These are phyloP conservation scores for Pseudofabraea citricarpa DNA, from an alignment of 2,329 filamentous ascomycete genomes.

Conservation along the genomic window DNA sequence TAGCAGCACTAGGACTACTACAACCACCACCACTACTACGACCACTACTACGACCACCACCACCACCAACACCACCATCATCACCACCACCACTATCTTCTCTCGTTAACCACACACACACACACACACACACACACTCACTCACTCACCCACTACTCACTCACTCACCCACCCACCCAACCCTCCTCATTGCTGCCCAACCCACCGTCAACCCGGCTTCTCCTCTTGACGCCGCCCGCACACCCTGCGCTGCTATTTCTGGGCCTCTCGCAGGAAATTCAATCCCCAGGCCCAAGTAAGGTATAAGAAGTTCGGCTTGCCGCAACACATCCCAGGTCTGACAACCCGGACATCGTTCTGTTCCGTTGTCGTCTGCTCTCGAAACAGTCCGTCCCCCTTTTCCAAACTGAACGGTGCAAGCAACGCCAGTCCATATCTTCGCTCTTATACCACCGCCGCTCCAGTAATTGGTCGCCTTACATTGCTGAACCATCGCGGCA, in stretches of 20 bases:
- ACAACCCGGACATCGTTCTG: constrained; percentile 6
- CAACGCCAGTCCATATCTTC: constrained; percentile 12
- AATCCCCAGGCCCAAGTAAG: too few species aligned
- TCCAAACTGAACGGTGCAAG: constrained; percentile 11
- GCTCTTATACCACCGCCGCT: constrained; percentile 9
- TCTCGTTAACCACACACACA: neutral
- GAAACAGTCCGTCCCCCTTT: constrained; percentile 14
- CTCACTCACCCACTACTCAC: neutral
- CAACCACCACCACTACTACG: too few species aligned
- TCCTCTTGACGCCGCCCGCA: neutral
- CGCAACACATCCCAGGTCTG: constrained; percentile 16
- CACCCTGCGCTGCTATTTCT: too few species aligned
- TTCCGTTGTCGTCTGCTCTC: constrained; percentile 13
- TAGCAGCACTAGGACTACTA: too few species aligned
- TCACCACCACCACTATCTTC: too few species aligned
- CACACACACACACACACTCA: too few species aligned
- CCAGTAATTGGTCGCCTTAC: constrained; percentile 19
- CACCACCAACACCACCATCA: too few species aligned
- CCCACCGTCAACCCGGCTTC: neutral
- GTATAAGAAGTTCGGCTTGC: constrained; percentile 21
- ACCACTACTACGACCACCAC: too few species aligned
- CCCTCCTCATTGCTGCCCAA: constrained; percentile 4
- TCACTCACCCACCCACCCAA: neutral
- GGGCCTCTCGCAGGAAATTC: too few species aligned
- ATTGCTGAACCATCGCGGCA: constrained; percentile 12